These are phyloP conservation scores for Salvia splendens DNA, from an alignment of 257 asterid species.

Conservation along the genomic window DNA sequence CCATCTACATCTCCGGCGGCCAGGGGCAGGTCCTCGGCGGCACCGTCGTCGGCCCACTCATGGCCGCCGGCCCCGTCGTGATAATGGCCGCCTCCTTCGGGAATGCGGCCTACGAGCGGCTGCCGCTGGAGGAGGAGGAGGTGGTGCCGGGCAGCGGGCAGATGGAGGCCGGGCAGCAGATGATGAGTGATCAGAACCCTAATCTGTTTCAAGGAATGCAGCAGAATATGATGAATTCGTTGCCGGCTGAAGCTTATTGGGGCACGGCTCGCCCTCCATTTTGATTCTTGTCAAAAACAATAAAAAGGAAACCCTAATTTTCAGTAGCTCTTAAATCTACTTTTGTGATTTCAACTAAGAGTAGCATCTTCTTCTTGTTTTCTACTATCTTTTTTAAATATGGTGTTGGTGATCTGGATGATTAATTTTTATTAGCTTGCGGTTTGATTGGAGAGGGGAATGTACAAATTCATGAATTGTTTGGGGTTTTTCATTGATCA, in stretches of 20 bases:
- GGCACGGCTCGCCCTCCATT: conserved; percentile 72
- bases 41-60: conserved; percentile 75
- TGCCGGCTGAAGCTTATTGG: conserved; percentile 77
- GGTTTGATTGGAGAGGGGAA: conserved; percentile 36
- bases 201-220: conserved; percentile 55
- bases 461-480: conserved; percentile 58
- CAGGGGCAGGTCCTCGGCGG: conserved; percentile 98
- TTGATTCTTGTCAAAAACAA: conserved; percentile 20
- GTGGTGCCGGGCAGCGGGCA: conserved; percentile 34
- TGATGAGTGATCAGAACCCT: conserved; percentile 42
- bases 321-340: conserved; percentile 8
- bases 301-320: background rate
- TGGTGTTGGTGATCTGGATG: conserved; percentile 36
- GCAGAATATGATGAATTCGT: conserved; percentile 66
- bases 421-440: conserved; percentile 4
- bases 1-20: conserved; percentile 82
- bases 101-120: conserved; percentile 87
- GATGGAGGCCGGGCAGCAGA: conserved; percentile 45
- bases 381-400: background rate
- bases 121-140: conserved; percentile 86
- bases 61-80: conserved; percentile 87
- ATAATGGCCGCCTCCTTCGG: conserved; percentile 95
- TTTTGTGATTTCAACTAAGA: conserved; percentile 27
- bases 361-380: conserved; percentile 30
- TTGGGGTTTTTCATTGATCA: conserved; percentile 7